These are phyloP conservation scores for Grosmannia clavigera DNA, from an alignment of 2,329 filamentous ascomycete species.

Conservation along the genomic window DNA sequence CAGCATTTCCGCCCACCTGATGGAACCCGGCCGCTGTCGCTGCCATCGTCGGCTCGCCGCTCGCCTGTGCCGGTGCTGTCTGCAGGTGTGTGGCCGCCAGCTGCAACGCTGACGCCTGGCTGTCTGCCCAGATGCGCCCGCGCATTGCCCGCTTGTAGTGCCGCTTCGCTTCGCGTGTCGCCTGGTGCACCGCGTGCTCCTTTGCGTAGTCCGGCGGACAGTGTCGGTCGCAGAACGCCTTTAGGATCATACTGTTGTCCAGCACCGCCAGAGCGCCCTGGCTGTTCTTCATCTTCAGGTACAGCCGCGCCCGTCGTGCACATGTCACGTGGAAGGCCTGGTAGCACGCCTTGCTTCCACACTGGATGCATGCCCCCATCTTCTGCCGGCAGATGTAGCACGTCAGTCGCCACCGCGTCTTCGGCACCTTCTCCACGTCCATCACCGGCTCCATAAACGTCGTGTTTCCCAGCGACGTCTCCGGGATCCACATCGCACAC, in stretches of 20 bases:
- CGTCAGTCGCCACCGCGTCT: constrained; percentile 80
- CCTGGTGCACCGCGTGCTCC: constrained; percentile 71
- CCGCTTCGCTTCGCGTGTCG: constrained; percentile 70
- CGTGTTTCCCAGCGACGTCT: constrained; percentile 87
- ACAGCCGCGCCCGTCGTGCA: constrained; percentile 74
- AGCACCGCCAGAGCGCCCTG: constrained; percentile 67
- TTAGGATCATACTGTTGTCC: constrained; percentile 68
- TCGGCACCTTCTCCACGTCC: constrained; percentile 95
- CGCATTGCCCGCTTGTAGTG: constrained; percentile 88
- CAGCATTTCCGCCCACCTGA: neutral
- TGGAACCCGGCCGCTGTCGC: neutral
- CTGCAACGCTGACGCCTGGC: constrained; percentile 68
- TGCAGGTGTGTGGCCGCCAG: constrained; percentile 61
- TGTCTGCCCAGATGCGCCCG: constrained; percentile 83
- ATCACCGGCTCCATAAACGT: constrained; percentile 98
- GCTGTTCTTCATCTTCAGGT: constrained; percentile 91
- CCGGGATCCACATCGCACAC: constrained; percentile 97
- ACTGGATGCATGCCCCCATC: constrained; percentile 98
- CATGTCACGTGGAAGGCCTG: constrained; percentile 96
- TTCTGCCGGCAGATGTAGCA: constrained; percentile 96
- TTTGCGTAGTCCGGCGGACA: constrained; percentile 79
- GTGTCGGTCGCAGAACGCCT: constrained; percentile 93
- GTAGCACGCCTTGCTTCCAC: constrained; percentile 94
- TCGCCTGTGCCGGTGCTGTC: constrained; percentile 54
- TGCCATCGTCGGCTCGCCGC: constrained; percentile 36